Conservation (phyloP, 164 flowering plant species). For the Chloranthus sessilifolius region DNA sequence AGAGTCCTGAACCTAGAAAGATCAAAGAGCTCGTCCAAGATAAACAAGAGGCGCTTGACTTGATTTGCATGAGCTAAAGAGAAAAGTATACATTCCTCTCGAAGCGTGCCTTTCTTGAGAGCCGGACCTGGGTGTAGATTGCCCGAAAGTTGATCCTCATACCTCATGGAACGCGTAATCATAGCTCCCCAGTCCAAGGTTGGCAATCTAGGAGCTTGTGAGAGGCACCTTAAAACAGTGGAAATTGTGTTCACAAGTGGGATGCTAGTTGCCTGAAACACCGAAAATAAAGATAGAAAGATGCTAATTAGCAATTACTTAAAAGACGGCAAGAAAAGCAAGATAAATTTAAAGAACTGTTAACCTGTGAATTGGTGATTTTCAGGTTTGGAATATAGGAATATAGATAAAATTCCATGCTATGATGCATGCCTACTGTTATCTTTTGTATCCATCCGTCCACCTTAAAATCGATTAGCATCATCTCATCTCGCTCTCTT, state of each 20-base stretch:
- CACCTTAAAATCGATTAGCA: too few species aligned
- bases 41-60: constrained; percentile 46
- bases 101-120: constrained; percentile 30
- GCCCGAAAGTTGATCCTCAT: constrained; percentile 43
- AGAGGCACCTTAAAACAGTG: constrained; percentile 64
- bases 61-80: constrained; percentile 72
- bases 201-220: constrained; percentile 79
- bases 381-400: too few species aligned
- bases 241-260: constrained; percentile 40
- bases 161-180: constrained; percentile 80
- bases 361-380: too few species aligned
- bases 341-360: too few species aligned
- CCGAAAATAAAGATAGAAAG: constrained; percentile 7
- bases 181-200: constrained; percentile 81
- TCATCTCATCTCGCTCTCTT: too few species aligned
- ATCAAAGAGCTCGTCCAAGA: constrained; percentile 80
- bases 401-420: too few species aligned
- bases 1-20: constrained; percentile 69
- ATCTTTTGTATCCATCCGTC: too few species aligned
- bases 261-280: constrained; percentile 29
- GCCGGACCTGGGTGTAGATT: constrained; percentile 19
- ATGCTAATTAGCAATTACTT: constrained; percentile 5
- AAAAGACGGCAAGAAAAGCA: too few species aligned
- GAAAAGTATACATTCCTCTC: constrained; percentile 67
- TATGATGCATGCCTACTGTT: too few species aligned